Conservation (phyloP, 768 basidiomycete species). For the Porphyrellus cyaneotinctus region DNA sequence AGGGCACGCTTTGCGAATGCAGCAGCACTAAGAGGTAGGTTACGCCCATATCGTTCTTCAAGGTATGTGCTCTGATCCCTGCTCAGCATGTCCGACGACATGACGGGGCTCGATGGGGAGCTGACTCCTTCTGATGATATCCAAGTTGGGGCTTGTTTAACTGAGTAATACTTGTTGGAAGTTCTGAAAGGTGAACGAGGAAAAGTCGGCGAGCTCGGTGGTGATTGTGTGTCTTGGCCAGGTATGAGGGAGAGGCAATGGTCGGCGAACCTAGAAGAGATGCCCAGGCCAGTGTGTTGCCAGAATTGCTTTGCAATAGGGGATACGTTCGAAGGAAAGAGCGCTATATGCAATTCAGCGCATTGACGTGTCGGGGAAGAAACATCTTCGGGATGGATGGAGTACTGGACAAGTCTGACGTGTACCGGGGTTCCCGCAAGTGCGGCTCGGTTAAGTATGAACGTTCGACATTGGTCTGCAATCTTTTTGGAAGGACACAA, state of each 20-base stretch:
- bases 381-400: constrained; percentile 60
- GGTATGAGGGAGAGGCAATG: constrained; percentile 71
- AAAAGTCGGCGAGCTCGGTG: constrained; percentile 15
- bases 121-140: constrained; percentile 3
- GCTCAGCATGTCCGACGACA: constrained; percentile 44
- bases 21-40: constrained; percentile 69
- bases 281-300: constrained; percentile 91
- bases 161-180: constrained; percentile 57
- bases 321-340: constrained; percentile 64
- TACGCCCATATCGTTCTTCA: constrained; percentile 94
- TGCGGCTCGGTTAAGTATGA: constrained; percentile 53
- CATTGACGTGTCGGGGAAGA: constrained; percentile 27
- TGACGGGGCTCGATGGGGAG: constrained; percentile 5
- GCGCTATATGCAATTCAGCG: constrained; percentile 73
- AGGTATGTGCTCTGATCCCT: constrained; percentile 71
- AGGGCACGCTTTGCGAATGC: constrained; percentile 82
- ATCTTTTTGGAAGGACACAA: constrained; percentile 70
- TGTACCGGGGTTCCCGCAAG: constrained; percentile 41
- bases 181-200: constrained; percentile 39
- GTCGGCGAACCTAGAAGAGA: constrained; percentile 85
- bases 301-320: constrained; percentile 85
- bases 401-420: constrained; percentile 62
- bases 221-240: constrained; percentile 33
- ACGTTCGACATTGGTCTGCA: constrained; percentile 73
- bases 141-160: constrained; percentile 16